Base-by-base conservation (phyloP, 139 green algal genomes). In the Tetraselmis chui region DNA sequence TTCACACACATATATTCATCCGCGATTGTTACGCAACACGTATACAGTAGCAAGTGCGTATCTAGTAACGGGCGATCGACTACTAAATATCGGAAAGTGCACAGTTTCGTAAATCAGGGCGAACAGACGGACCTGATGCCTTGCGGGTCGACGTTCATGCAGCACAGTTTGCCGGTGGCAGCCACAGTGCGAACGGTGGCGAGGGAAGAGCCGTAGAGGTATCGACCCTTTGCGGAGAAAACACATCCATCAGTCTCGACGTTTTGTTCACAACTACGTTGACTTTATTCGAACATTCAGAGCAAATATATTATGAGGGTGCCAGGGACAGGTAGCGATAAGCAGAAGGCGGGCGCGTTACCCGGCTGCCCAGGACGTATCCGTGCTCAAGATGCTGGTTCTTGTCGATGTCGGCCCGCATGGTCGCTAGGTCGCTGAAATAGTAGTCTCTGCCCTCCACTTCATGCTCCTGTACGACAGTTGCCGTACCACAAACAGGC, bases 101-200 rank as follows among this genome's bases (percentile, higher is more conserved):
- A n/a, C n/a, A n/a, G n/a, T n/a, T n/a, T n/a, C n/a, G n/a, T n/a
- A n/a, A n/a, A n/a, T n/a, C n/a, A n/a, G n/a, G n/a, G n/a, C n/a
- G n/a, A n/a, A n/a, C n/a, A n/a, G n/a, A n/a, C 45, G 45, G 11
- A 67, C 45, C 45, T 67, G 45, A 89, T 87, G 18, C 89, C 92
- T 82, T 94, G 89, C 28, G 86, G 45, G n/a, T 95, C 90, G n/a
- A 95, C 67, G 11, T 80, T 83, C 83, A 92, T 91, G 1, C 94
- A 30, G 79, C 91, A 93, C 76, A 95, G 84, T 80, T 91, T 89
- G 77, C 92, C 92, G 1, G 89, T 92, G 5, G 91, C 90, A 32
- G 92, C 91, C 28, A 94, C 88, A 58, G 92, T 86, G 0, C 90
- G 81, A 31, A 95, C 89, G 2, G 90, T 90, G 28, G 85, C 82